phyloP scores from a whole-genome alignment of 306 rosid species.

The Casuarina equisetifolia region DNA sequence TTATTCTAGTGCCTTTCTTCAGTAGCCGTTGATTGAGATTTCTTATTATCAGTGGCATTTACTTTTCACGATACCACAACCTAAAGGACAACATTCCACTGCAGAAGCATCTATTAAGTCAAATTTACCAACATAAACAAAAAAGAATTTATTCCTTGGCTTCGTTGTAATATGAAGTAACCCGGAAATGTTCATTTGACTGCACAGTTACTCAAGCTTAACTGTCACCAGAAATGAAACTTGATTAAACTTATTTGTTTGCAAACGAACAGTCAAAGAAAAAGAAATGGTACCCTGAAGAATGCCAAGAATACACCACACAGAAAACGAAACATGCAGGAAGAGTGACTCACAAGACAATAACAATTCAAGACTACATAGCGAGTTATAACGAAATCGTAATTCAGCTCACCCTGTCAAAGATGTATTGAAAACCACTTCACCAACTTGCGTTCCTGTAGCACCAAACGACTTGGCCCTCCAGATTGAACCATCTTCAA shows the following conservation, averaged over 20 bases:
- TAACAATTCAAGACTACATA: neutral
- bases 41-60: too few relatives aligned
- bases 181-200: neutral
- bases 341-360: neutral
- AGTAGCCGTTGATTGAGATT: too few relatives aligned
- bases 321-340: neutral
- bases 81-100: too few relatives aligned
- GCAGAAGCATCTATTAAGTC: too few relatives aligned
- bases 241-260: neutral
- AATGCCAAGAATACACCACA: neutral
- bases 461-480: conserved; percentile 94
- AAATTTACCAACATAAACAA: too few relatives aligned
- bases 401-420: conserved; percentile 69
- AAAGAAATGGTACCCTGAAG: neutral
- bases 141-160: neutral
- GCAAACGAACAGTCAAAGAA: neutral
- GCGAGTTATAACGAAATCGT: neutral
- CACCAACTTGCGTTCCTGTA: conserved; percentile 96
- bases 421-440: conserved; percentile 93
- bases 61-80: too few relatives aligned
- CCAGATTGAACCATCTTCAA: conserved; percentile 97
- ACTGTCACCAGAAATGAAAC: neutral
- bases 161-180: neutral
- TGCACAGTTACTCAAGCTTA: neutral
- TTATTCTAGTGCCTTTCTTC: too few relatives aligned